Conservation (phyloP, 495 filamentous ascomycete genomes). For the Neurospora sp. region DNA sequence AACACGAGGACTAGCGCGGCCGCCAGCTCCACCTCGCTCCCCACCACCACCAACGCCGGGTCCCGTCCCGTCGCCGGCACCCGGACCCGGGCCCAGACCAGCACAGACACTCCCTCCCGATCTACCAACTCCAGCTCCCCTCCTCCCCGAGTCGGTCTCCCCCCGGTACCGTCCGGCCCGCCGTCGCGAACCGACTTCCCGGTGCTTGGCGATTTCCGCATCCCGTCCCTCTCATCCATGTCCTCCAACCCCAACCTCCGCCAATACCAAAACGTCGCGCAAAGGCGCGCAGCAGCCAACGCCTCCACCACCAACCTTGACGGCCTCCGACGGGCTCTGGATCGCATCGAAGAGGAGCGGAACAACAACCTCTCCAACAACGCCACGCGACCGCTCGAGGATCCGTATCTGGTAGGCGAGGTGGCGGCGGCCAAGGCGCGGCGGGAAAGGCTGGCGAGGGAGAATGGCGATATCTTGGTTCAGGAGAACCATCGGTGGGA, state of each 20-base stretch:
- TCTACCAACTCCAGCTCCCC: conserved; percentile 19
- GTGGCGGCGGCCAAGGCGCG: conserved; percentile 34
- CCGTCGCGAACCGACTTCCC: not conserved
- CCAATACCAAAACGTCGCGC: conserved; percentile 39
- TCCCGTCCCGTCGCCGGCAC: not conserved
- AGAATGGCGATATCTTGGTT: conserved; percentile 33
- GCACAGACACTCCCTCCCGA: not conserved
- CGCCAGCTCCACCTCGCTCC: not conserved
- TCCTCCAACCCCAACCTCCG: conserved; percentile 34
- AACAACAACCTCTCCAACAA: not conserved
- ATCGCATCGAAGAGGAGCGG: conserved; percentile 26
- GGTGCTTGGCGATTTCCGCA: conserved; percentile 27
- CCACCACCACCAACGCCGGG: not conserved
- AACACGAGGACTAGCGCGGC: not conserved
- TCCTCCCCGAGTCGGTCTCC: conserved; percentile 22
- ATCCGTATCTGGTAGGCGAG: conserved; percentile 44
- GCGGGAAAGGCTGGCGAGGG: conserved; percentile 32
- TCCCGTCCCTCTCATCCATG: conserved; percentile 33
- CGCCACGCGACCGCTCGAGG: conserved; percentile 34
- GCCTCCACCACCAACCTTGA: conserved; percentile 7
- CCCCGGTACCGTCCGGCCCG: conserved; percentile 15
- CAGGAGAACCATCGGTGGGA: conserved; percentile 41
- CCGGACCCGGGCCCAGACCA: not conserved
- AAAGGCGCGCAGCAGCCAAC: conserved; percentile 32
- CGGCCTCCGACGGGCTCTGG: conserved; percentile 16